Evolutionary conservation across 192 early-diverging fungal genomes (phyloP).

Genomic region (Paraglomus brasilianum): DNA sequence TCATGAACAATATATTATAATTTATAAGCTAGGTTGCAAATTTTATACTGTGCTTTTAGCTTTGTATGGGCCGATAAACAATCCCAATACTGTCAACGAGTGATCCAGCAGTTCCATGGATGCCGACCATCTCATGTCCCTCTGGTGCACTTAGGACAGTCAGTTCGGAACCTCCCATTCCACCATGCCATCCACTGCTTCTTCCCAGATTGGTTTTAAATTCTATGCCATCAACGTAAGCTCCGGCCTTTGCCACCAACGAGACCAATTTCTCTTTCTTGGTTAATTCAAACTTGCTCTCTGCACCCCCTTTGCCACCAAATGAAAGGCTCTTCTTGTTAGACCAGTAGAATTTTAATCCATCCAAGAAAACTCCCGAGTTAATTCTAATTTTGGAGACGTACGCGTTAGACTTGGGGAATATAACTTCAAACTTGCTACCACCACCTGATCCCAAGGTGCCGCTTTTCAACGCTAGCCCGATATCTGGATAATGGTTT

Average conservation of each 20-base stretch:
- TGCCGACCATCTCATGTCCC: slow-evolving; percentile 53
- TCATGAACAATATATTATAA: too few species aligned
- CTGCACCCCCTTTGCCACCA: slow-evolving; percentile 46
- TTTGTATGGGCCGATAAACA: slow-evolving; percentile 34
- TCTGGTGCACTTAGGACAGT: slow-evolving; percentile 48
- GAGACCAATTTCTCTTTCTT: slow-evolving; percentile 50
- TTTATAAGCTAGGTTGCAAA: neutral
- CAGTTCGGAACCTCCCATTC: slow-evolving; percentile 43
- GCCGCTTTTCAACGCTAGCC: slow-evolving; percentile 21
- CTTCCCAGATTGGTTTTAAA: slow-evolving; percentile 52
- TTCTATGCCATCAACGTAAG: slow-evolving; percentile 63
- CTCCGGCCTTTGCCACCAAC: slow-evolving; percentile 53
- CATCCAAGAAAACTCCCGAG: slow-evolving; percentile 52
- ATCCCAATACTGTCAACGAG: slow-evolving; percentile 59
- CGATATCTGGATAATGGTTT: slow-evolving; percentile 7
- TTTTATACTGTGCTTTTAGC: neutral
- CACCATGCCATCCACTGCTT: slow-evolving; percentile 57
- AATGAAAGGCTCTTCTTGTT: slow-evolving; percentile 43
- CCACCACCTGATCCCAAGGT: slow-evolving; percentile 10
- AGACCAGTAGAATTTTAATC: slow-evolving; percentile 45
- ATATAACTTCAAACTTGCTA: slow-evolving; percentile 15
- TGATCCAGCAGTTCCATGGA: slow-evolving; percentile 50
- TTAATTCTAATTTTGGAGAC: slow-evolving; percentile 36
- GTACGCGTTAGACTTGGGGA: slow-evolving; percentile 1
- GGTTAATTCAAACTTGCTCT: slow-evolving; percentile 36